phyloP scores from a whole-genome alignment of 768 basidiomycete species.

The Guyanaporus albipodus region DNA sequence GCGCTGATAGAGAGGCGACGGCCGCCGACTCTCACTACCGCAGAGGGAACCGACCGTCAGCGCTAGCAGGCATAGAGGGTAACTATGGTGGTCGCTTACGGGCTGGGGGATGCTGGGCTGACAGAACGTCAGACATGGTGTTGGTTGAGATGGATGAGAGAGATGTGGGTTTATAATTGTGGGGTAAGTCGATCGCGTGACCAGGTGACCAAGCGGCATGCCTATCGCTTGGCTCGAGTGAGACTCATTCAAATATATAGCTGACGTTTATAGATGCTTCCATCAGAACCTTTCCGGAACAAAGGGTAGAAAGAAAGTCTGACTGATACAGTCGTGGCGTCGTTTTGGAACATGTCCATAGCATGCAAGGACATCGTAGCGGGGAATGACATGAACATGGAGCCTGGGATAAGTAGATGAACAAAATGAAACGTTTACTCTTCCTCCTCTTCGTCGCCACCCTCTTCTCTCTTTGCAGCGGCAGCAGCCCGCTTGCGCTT shows the following conservation, averaged over 20 bases:
- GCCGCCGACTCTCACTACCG: constrained; percentile 43
- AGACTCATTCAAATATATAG: too few relatives aligned
- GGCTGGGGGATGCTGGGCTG: too few relatives aligned
- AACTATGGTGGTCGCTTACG: too few relatives aligned
- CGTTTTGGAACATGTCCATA: constrained; percentile 31
- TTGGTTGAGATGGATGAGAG: constrained; percentile 5
- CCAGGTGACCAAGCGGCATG: background rate
- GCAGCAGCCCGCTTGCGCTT: constrained; percentile 98
- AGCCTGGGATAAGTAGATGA: constrained; percentile 24
- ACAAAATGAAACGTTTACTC: constrained; percentile 47
- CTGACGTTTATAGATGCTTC: too few relatives aligned
- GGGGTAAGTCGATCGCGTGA: constrained; percentile 4
- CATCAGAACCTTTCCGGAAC: background rate
- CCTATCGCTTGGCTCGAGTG: background rate
- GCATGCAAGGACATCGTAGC: constrained; percentile 30
- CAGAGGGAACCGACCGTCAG: background rate
- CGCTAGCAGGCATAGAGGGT: too few relatives aligned
- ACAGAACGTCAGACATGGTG: constrained; percentile 30
- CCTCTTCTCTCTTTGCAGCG: constrained; percentile 88
- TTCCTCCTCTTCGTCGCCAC: constrained; percentile 87
- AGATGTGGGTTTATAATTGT: constrained; percentile 11
- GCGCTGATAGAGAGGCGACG: constrained; percentile 46
- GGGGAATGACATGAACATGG: constrained; percentile 25
- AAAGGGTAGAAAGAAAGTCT: background rate
- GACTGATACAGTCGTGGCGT: constrained; percentile 17